These are phyloP conservation scores for Neovahlkampfia damariscottae DNA, from an alignment of 78 protist species.

Conservation along the genomic window DNA sequence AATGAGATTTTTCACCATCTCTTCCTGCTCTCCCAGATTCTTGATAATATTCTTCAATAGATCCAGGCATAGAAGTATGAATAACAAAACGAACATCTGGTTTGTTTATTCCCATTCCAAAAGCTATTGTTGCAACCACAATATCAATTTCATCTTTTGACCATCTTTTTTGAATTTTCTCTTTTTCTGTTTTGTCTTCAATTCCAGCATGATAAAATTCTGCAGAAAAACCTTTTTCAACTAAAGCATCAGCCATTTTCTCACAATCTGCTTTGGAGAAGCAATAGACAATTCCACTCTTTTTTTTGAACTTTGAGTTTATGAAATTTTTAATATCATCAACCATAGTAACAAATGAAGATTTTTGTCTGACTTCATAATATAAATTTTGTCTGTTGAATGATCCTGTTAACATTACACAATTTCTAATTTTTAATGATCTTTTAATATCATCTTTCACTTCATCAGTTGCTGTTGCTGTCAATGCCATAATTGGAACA, in stretches of 20 bases:
- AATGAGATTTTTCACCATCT: slow-evolving; percentile 62
- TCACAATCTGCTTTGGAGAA: slow-evolving; percentile 64
- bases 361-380: slow-evolving; percentile 14
- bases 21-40: slow-evolving; percentile 91
- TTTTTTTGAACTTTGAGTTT: background rate
- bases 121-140: slow-evolving; percentile 93
- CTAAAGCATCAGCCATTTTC: slow-evolving; percentile 24
- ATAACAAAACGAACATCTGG: slow-evolving; percentile 92
- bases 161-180: slow-evolving; percentile 60
- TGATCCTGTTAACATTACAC: background rate
- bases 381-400: slow-evolving; percentile 25
- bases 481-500: slow-evolving; percentile 34
- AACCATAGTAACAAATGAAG: background rate
- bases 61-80: slow-evolving; percentile 92
- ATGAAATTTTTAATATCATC: slow-evolving; percentile 33
- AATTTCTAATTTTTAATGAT: background rate
- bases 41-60: slow-evolving; percentile 91
- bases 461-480: slow-evolving; percentile 35
- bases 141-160: slow-evolving; percentile 44
- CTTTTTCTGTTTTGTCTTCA: slow-evolving; percentile 25
- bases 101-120: slow-evolving; percentile 97
- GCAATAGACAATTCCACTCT: slow-evolving; percentile 90
- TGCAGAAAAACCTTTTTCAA: slow-evolving; percentile 1
- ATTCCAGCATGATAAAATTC: slow-evolving; percentile 71
- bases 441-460: slow-evolving; percentile 4